Conservation (phyloP, 805 yeast genomes). For the Starmerella bombi region DNA sequence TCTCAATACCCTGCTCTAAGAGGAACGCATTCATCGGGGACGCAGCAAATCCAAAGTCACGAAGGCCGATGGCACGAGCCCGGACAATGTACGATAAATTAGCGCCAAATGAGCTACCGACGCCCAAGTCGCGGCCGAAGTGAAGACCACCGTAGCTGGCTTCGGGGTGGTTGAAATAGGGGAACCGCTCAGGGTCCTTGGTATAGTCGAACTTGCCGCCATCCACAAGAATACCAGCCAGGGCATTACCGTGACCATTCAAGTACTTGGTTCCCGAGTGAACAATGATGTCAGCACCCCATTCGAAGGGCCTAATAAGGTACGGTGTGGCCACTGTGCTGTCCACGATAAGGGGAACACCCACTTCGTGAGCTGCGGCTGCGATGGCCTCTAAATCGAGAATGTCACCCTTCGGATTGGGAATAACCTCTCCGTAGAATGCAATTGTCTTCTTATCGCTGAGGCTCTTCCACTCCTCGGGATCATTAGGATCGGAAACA, state of each 20-base stretch:
- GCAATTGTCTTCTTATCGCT: constrained; percentile 84
- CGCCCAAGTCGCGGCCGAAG: constrained; percentile 54
- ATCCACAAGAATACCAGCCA: constrained; percentile 77
- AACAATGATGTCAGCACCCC: constrained; percentile 79
- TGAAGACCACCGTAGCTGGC: constrained; percentile 89
- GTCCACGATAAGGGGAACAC: constrained; percentile 63
- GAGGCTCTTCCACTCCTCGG: constrained; percentile 55
- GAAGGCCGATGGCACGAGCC: constrained; percentile 25
- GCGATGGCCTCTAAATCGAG: constrained; percentile 52
- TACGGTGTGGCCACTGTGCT: constrained; percentile 94
- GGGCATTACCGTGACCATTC: constrained; percentile 88
- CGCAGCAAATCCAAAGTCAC: constrained; percentile 84
- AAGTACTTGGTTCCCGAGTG: constrained; percentile 90
- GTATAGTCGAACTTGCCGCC: constrained; percentile 89
- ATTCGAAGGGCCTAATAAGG: constrained; percentile 61
- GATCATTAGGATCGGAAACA: constrained; percentile 57
- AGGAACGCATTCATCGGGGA: constrained; percentile 84
- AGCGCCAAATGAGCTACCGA: constrained; percentile 7
- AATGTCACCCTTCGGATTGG: constrained; percentile 66
- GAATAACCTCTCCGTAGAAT: constrained; percentile 65
- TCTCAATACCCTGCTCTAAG: constrained; percentile 83
- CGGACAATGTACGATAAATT: constrained; percentile 18
- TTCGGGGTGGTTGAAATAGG: constrained; percentile 81
- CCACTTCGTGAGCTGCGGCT: constrained; percentile 57
- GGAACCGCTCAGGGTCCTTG: constrained; percentile 72